phyloP scores from a whole-genome alignment of 805 yeast species.

The Yueomyces sp. region DNA sequence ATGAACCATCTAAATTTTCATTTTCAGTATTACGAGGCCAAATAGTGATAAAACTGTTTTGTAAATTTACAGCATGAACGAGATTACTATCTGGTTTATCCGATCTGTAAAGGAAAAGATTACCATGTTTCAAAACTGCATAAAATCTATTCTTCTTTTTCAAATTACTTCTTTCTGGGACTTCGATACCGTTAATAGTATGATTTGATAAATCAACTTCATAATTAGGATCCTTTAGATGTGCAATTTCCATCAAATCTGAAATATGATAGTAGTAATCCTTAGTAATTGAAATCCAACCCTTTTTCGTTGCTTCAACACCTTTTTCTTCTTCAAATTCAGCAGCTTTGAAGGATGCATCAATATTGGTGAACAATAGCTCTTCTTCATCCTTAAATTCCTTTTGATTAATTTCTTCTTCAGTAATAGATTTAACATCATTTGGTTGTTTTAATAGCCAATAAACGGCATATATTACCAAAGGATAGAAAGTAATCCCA shows the following conservation, averaged over 20 bases:
- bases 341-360: conserved; percentile 39
- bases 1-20: conserved; percentile 44
- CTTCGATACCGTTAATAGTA: conserved; percentile 3
- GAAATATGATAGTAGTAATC: conserved; percentile 50
- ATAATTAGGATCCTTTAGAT: background rate
- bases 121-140: conserved; percentile 75
- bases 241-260: conserved; percentile 8
- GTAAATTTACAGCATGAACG: conserved; percentile 67
- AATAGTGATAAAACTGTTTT: conserved; percentile 54
- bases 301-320: conserved; percentile 47
- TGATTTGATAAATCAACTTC: conserved; percentile 3
- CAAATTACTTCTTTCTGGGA: conserved; percentile 21
- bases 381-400: conserved; percentile 16
- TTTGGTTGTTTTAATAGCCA: background rate
- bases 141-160: conserved; percentile 42
- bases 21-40: conserved; percentile 65
- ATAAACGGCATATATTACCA: conserved; percentile 25
- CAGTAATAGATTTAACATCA: conserved; percentile 17
- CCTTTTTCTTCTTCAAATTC: conserved; percentile 55
- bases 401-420: conserved; percentile 12
- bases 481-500: conserved; percentile 69
- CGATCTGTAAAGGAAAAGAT: conserved; percentile 71
- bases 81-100: conserved; percentile 32
- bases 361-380: conserved; percentile 12
- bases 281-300: conserved; percentile 78